Evolutionary conservation across 2,329 filamentous ascomycete species (phyloP).

Genomic region (Penicillium sclerotigenum): DNA sequence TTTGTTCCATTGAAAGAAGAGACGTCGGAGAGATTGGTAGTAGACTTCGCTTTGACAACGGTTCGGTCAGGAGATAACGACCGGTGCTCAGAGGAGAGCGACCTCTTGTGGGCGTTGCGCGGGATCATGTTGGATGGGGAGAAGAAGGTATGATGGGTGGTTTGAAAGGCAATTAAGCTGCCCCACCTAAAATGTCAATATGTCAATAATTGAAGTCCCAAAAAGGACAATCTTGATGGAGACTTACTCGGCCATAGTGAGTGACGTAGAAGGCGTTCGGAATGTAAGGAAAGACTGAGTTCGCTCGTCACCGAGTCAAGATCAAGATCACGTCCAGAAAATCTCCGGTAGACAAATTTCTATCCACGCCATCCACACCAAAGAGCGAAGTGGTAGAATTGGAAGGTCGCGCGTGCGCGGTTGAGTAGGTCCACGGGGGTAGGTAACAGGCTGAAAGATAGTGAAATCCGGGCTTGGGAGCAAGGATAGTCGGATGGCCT

Average conservation of each 20-base stretch:
- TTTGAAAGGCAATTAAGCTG: constrained; percentile 41
- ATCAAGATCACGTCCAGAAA: constrained; percentile 18
- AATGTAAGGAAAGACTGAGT: constrained; percentile 11
- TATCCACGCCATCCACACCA: constrained; percentile 19
- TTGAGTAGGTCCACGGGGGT: constrained; percentile 5
- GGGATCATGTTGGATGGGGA: constrained; percentile 39
- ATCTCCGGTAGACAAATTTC: constrained; percentile 11
- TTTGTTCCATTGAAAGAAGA: constrained; percentile 26
- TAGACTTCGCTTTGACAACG: constrained; percentile 46
- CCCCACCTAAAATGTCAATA: constrained; percentile 14
- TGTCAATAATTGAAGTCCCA: constrained; percentile 16
- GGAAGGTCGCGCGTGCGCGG: constrained; percentile 26
- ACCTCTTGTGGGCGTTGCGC: constrained; percentile 37
- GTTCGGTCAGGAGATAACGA: constrained; percentile 36
- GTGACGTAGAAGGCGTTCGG: constrained; percentile 24
- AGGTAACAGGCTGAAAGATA: constrained; percentile 9
- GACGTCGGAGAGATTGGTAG: constrained; percentile 41
- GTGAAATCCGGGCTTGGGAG: background rate
- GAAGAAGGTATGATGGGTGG: constrained; percentile 37
- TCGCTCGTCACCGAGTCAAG: constrained; percentile 1
- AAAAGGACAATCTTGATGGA: background rate
- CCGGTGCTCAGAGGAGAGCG: constrained; percentile 36
- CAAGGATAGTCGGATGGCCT: background rate
- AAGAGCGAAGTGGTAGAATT: constrained; percentile 8
- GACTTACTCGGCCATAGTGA: constrained; percentile 43